These are phyloP conservation scores for Pseudogymnoascus pannorum DNA, from an alignment of 2,329 filamentous ascomycete genomes.

Conservation along the genomic window DNA sequence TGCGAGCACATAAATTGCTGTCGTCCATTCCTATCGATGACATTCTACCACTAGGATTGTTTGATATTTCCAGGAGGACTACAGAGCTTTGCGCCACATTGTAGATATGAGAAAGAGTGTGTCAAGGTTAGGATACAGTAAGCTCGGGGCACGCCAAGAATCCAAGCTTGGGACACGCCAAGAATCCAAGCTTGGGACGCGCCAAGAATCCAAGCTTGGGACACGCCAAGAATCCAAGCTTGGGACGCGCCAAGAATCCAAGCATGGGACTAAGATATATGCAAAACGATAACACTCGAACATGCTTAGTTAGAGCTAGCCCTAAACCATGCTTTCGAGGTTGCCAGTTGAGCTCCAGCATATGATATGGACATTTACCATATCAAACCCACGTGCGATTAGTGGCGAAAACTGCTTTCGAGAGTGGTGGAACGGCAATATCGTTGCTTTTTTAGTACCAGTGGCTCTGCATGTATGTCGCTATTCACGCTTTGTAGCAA, in stretches of 20 bases:
- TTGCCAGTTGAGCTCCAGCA: slow-evolving; percentile 16
- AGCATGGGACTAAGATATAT: too few species aligned
- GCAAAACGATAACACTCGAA: too few species aligned
- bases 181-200: not conserved
- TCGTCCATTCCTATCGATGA: not conserved
- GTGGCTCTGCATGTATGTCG: slow-evolving; percentile 13
- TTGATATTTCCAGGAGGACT: too few species aligned
- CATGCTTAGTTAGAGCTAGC: too few species aligned
- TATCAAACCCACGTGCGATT: slow-evolving; percentile 13
- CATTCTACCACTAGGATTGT: too few species aligned
- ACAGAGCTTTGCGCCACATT: too few species aligned
- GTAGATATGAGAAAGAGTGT: too few species aligned
- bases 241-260: too few species aligned
- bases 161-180: not conserved
- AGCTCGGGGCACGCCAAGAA: not conserved
- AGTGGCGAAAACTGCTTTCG: slow-evolving; percentile 10
- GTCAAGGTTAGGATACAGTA: too few species aligned
- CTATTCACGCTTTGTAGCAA: slow-evolving; percentile 11
- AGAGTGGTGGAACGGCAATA: slow-evolving; percentile 13
- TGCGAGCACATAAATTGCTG: not conserved
- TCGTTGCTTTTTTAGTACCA: slow-evolving; percentile 12
- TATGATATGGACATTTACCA: slow-evolving; percentile 14
- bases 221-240: not conserved
- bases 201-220: not conserved
- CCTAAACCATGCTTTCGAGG: slow-evolving; percentile 15